Evolutionary conservation across 2,329 filamentous ascomycete species (phyloP), one percentile per base, ranked within the genome.

Genomic region (Monosporascus sp.): DNA sequence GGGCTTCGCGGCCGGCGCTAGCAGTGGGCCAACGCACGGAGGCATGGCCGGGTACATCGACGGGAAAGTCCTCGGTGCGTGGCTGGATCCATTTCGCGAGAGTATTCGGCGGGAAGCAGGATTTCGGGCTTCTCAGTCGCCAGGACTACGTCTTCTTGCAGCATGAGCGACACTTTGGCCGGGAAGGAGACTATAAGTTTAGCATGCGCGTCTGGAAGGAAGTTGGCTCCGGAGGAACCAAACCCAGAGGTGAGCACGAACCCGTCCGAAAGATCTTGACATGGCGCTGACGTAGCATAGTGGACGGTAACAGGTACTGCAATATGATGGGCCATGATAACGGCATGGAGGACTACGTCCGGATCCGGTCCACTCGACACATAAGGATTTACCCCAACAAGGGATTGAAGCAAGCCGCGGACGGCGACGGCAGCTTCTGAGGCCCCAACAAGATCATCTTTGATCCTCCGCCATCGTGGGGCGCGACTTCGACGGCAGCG

Each of bases 271-370:
- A n/a, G n/a, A n/a, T n/a, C n/a, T n/a, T n/a, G n/a, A n/a, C n/a
- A n/a, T n/a, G n/a, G n/a, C n/a, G n/a, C n/a, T n/a, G n/a, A n/a
- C n/a, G n/a, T n/a, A n/a, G n/a, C n/a, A n/a, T n/a, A n/a, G n/a
- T 60, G 2, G 67, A 69, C 52, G 67, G 68, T 2, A 59, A 59
- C 22, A 51, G 55, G 15, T 69, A 66, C 50, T 65, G 65, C 54
- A 61, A 67, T 31, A 70, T 68, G 62, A 59, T 51, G 39, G 66
- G 64, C 8, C 51, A 60, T 36, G 52, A 55, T 8, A 51, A 63
- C 45, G 62, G 64, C 36, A 55, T 56, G 14, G 61, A 61, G 47
- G 57, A 65, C 50, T 63, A 63, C 22, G 54, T 63, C 22, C 64
- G 62, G 62, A 55, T 61, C 9, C 51, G 49, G 11, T 54, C 57